These are phyloP conservation scores for Laguncularia racemosa DNA, from an alignment of 345 rosid species.

Conservation along the genomic window DNA sequence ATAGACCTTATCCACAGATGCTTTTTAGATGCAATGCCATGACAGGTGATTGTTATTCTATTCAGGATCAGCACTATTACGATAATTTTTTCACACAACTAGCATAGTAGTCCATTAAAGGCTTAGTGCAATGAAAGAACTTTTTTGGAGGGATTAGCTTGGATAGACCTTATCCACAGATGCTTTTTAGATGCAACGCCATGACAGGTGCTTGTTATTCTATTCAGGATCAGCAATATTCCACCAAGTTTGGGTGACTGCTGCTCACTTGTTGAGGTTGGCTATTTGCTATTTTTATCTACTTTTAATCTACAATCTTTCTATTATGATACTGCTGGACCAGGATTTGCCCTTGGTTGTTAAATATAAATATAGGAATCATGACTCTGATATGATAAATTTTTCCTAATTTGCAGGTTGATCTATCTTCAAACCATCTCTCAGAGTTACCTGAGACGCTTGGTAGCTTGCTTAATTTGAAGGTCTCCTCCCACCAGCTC, in stretches of 20 bases:
- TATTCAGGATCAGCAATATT: constrained; percentile 46
- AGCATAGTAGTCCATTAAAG: too few species aligned
- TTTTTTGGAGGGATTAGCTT: too few species aligned
- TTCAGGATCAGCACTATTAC: constrained; percentile 51
- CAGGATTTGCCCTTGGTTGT: too few species aligned
- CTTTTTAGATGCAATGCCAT: neutral
- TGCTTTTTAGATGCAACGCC: neutral
- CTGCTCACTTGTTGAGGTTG: constrained; percentile 61
- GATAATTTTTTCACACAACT: too few species aligned
- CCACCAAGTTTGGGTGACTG: constrained; percentile 51
- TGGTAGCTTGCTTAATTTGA: constrained; percentile 47
- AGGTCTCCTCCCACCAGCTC: constrained; percentile 33
- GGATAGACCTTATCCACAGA: too few species aligned
- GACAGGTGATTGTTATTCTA: constrained; percentile 5
- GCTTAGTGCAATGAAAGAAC: too few species aligned
- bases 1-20: too few species aligned
- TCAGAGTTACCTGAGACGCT: constrained; percentile 57
- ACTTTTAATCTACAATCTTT: neutral
- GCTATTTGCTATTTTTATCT: neutral
- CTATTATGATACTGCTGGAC: too few species aligned
- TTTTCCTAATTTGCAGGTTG: constrained; percentile 44
- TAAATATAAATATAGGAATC: neutral
- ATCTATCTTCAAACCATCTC: constrained; percentile 79
- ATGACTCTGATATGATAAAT: neutral
- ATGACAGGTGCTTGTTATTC: constrained; percentile 4